phyloP scores from a whole-genome alignment of 2,329 filamentous ascomycete genomes.

The Calonectria pteridis region DNA sequence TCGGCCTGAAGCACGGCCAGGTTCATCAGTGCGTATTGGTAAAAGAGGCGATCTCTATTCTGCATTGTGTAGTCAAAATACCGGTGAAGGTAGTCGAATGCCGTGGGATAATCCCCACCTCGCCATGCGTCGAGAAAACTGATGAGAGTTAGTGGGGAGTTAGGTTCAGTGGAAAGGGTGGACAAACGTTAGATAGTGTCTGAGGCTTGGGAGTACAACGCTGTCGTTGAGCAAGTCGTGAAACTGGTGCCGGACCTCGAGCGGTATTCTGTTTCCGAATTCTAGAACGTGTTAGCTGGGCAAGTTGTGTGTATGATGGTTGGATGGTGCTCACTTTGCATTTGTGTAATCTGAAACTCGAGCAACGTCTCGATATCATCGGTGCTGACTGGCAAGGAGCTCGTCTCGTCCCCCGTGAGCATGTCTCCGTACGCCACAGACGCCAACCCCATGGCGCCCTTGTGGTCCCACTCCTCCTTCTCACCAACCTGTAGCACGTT shows the following conservation, averaged over 20 bases:
- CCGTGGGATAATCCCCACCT: conserved; percentile 88
- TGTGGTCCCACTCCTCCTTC: conserved; percentile 61
- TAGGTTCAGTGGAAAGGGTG: background rate
- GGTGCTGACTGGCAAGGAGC: conserved; percentile 71
- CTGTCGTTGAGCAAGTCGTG: conserved; percentile 76
- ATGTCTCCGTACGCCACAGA: conserved; percentile 66
- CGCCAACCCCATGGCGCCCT: conserved; percentile 59
- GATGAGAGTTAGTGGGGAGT: conserved; percentile 27
- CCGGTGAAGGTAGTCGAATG: conserved; percentile 90
- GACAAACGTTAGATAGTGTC: conserved; percentile 77
- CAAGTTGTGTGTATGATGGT: background rate
- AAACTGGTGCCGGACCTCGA: conserved; percentile 79
- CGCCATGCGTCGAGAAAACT: conserved; percentile 94
- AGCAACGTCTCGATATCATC: conserved; percentile 85
- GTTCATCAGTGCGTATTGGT: conserved; percentile 95
- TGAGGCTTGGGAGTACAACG: conserved; percentile 76
- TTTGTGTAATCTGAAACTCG: conserved; percentile 88
- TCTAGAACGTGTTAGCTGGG: conserved; percentile 57
- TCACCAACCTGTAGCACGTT: conserved; percentile 64
- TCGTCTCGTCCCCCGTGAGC: conserved; percentile 57
- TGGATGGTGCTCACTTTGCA: conserved; percentile 74
- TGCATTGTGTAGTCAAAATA: conserved; percentile 99
- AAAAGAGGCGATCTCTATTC: conserved; percentile 83
- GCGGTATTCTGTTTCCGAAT: conserved; percentile 82
- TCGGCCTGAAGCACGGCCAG: conserved; percentile 94